Percentiles rank a stretch among this genome's conserved stretches.
Evolutionary conservation across 2,329 filamentous ascomycete species (phyloP).

Genomic region (Septoria linicola): DNA sequence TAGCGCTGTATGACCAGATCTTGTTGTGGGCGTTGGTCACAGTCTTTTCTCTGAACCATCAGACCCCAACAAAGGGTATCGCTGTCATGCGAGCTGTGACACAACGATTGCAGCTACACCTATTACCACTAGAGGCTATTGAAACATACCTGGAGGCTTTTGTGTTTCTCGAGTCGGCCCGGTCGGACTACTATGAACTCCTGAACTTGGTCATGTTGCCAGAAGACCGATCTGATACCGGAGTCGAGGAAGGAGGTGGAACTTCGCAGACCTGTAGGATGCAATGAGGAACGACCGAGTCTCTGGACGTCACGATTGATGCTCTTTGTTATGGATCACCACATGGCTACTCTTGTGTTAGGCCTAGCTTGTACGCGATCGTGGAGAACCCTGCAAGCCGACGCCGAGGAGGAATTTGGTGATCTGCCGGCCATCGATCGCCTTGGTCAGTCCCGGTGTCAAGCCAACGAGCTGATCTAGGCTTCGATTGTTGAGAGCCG

Average conservation of each 20-base stretch:
- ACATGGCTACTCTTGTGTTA: too few species aligned
- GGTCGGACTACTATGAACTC: conserved; percentile 10
- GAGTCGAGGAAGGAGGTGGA: background rate
- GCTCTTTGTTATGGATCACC: too few species aligned
- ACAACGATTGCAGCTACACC: conserved; percentile 10
- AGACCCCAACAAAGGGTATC: conserved; percentile 10
- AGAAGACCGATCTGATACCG: background rate
- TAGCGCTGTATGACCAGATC: conserved; percentile 16
- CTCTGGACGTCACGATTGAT: too few species aligned
- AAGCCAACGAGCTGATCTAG: too few species aligned
- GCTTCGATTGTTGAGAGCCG: too few species aligned
- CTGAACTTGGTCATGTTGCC: background rate
- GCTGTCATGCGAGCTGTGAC: conserved; percentile 5
- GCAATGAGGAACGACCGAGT: too few species aligned
- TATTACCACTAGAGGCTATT: conserved; percentile 3
- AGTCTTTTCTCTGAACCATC: conserved; percentile 15
- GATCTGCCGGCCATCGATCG: too few species aligned
- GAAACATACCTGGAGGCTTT: conserved; percentile 17
- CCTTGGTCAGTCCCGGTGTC: too few species aligned
- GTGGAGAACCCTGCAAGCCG: too few species aligned
- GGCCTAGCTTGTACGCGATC: too few species aligned
- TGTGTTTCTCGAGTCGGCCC: conserved; percentile 18
- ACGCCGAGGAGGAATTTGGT: too few species aligned
- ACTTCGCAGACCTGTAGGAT: too few species aligned
- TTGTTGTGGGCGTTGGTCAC: conserved; percentile 22